Evolutionary conservation across 2,329 filamentous ascomycete species (phyloP).

Genomic region (Ophiocordyceps sinensis): DNA sequence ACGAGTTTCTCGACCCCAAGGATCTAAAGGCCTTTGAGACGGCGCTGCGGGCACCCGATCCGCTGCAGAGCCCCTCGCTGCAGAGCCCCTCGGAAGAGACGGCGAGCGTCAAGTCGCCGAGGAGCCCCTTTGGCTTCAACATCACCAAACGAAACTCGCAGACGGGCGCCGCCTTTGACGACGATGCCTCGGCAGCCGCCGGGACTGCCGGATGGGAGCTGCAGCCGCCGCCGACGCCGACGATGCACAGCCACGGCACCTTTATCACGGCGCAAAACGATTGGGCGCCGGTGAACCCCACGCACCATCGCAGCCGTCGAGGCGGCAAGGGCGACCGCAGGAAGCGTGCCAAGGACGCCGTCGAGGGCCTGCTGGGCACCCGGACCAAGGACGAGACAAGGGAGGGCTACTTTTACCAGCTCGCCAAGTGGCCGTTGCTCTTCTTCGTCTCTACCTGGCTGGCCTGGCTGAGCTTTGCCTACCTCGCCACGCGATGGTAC

Average conservation of each 20-base stretch:
- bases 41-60: constrained; percentile 71
- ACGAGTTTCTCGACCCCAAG: constrained; percentile 58
- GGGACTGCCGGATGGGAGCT: constrained; percentile 24
- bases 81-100: constrained; percentile 44
- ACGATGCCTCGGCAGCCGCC: constrained; percentile 20
- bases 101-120: constrained; percentile 25
- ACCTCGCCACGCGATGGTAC: constrained; percentile 73
- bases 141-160: constrained; percentile 27
- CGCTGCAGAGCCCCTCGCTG: constrained; percentile 46
- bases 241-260: constrained; percentile 21
- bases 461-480: constrained; percentile 51
- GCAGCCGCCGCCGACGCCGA: constrained; percentile 6
- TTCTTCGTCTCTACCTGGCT: constrained; percentile 72
- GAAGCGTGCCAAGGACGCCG: constrained; percentile 22
- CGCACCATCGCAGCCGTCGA: constrained; percentile 31
- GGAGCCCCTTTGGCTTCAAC: constrained; percentile 21
- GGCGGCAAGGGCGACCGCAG: constrained; percentile 17
- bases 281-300: constrained; percentile 80
- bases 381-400: constrained; percentile 80
- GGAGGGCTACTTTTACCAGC: constrained; percentile 77
- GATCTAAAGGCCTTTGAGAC: constrained; percentile 67
- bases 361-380: constrained; percentile 29
- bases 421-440: constrained; percentile 88
- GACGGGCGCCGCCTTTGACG: constrained; percentile 12
- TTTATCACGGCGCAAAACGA: constrained; percentile 89